Conservation (phyloP, 371 early-diverging fungal species). For the Encephalitozoon cuniculi region DNA sequence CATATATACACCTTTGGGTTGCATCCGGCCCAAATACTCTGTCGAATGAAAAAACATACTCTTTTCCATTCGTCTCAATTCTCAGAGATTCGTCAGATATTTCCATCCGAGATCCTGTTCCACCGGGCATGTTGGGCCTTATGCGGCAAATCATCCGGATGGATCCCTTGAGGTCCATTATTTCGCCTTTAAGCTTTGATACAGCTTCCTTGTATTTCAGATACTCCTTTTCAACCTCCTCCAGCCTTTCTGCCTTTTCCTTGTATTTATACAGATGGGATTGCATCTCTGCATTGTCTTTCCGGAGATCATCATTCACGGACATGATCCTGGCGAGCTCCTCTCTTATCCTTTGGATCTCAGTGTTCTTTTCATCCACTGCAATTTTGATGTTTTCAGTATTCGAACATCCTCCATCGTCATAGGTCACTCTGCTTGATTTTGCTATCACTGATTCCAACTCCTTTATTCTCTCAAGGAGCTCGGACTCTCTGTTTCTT, state of each 20-base stretch:
- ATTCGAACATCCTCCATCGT: background rate
- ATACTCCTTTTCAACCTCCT: background rate
- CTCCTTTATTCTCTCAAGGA: background rate
- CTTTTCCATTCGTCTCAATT: constrained; percentile 62
- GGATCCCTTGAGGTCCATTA: constrained; percentile 80
- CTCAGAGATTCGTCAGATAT: background rate
- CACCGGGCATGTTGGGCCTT: constrained; percentile 64
- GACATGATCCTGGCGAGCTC: background rate
- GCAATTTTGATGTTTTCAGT: background rate
- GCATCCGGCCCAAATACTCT: constrained; percentile 69
- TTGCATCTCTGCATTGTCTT: background rate
- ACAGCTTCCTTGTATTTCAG: background rate
- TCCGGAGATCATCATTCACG: constrained; percentile 13
- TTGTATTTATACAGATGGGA: background rate
- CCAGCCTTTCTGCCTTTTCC: background rate
- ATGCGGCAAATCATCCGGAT: constrained; percentile 90
- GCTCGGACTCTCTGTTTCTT: background rate
- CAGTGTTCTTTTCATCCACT: background rate
- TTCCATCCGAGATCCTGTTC: background rate
- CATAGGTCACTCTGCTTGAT: background rate
- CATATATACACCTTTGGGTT: constrained; percentile 74
- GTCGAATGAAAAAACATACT: constrained; percentile 71
- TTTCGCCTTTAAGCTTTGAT: constrained; percentile 38
- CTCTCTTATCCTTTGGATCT: background rate
- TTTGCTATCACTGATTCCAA: background rate